Conservation (phyloP, 2,329 filamentous ascomycete genomes). For the Cladorrhinum sp. region DNA sequence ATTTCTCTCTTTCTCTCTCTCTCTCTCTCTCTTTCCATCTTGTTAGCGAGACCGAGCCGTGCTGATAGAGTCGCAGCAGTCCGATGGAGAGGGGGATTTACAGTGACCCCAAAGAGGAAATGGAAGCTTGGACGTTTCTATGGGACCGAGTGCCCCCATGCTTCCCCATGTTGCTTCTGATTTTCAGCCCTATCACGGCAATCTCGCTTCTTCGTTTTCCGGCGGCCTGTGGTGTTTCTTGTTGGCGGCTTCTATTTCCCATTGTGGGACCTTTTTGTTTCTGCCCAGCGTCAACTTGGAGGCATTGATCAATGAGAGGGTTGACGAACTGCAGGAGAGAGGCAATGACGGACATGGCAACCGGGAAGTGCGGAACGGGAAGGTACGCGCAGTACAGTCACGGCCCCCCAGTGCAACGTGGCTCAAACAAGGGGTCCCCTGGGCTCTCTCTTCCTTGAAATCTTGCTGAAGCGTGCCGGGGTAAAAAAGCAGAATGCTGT, state of each 20-base stretch:
- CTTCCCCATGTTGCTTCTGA: not conserved
- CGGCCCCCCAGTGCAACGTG: constrained; percentile 24
- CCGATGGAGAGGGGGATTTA: constrained; percentile 3
- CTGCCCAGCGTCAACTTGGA: not conserved
- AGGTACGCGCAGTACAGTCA: constrained; percentile 16
- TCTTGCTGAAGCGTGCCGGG: not conserved
- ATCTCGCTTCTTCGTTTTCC: not conserved
- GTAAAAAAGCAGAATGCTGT: not conserved
- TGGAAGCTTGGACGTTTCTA: too few species aligned
- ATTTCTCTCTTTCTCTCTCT: not conserved
- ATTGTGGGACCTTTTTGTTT: not conserved
- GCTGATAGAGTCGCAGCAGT: constrained; percentile 5
- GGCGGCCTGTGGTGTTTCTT: not conserved
- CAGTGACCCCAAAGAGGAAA: not conserved
- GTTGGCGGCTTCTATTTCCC: not conserved
- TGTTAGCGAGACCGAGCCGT: constrained; percentile 17
- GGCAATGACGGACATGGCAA: constrained; percentile 23
- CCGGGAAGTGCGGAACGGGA: constrained; percentile 26
- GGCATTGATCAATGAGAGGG: not conserved
- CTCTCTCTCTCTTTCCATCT: too few species aligned
- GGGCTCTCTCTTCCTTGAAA: not conserved
- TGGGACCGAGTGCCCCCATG: not conserved
- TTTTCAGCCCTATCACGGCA: not conserved
- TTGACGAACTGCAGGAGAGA: constrained; percentile 10
- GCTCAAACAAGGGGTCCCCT: constrained; percentile 15